Base-by-base conservation (phyloP, 192 early-diverging fungal species). In the Chytriomyces sp. region DNA sequence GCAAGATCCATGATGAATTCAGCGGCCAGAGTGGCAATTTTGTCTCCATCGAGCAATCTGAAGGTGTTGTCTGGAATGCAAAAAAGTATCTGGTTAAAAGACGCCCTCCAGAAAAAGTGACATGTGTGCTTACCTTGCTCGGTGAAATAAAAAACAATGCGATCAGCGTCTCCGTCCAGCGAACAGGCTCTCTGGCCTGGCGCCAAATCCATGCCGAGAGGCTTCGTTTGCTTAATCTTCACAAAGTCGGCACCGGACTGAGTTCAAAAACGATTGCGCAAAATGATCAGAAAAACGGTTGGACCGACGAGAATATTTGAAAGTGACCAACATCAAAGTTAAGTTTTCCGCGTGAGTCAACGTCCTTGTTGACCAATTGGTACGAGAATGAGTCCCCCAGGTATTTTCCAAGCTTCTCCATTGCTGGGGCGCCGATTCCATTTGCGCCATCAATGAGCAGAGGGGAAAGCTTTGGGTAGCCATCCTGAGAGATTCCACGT, bases 141-240 rank as follows among this genome's bases (percentile, higher is more conserved):
- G 28, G 83, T 80, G 72, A 94, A 99, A 86, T 96, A 99, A 87
- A 91, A 99, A 43, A 99, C 94, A 50, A 99, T 91, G 70, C 98
- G 94, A 81, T 99, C 98, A 61, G 98, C 98, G 82, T 99, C 98
- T 77, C 98, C 98, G 81, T 99, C 98, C 69, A 96, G 90, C 28
- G 97, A 97, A 77, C 91, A 91, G 69, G 87, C 94, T 73, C 95
- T 91, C 61, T 91, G 85, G n/a, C 89, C 89, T 50, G 89, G 81
- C 45, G 63, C 66, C 70, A 96, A 81, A 24, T 82, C 82, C 26
- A 92, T 79, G 59, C 94, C 94, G 3, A 79, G 81, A 7, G 98
- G 96, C 67, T 86, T 82, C 44, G 83, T 89, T 86, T 98, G 96
- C 60, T 91, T 80, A 35, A 96, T 89, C 88, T 99, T 99, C 77